These are phyloP conservation scores for Hyphopichia homilentoma DNA, from an alignment of 805 yeast genomes.

Conservation along the genomic window DNA sequence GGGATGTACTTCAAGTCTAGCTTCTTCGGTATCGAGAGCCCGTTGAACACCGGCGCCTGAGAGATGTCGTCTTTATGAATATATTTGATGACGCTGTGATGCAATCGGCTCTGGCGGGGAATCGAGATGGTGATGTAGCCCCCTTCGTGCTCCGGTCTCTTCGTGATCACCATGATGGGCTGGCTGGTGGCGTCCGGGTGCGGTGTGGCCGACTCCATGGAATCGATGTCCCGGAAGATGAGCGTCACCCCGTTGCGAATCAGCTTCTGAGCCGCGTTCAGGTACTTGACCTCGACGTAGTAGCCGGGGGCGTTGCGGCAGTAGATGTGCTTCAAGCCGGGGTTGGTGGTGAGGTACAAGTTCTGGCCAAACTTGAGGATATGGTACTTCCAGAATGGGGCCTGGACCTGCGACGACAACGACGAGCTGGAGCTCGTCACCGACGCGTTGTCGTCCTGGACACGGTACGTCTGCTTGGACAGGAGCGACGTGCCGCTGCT, in stretches of 20 bases:
- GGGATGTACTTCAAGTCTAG: slow-evolving; percentile 21
- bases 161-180: slow-evolving; percentile 26
- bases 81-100: slow-evolving; percentile 4
- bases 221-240: slow-evolving; percentile 20
- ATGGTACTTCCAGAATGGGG: slow-evolving; percentile 63
- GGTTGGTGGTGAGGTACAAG: slow-evolving; percentile 64
- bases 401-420: not conserved
- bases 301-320: slow-evolving; percentile 64
- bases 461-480: not conserved
- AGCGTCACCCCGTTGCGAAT: slow-evolving; percentile 20
- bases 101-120: slow-evolving; percentile 11
- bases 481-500: not conserved
- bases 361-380: slow-evolving; percentile 50
- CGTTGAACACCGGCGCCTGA: slow-evolving; percentile 17
- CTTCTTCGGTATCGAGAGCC: slow-evolving; percentile 21
- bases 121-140: slow-evolving; percentile 24
- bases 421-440: not conserved
- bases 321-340: slow-evolving; percentile 54
- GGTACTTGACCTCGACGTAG: slow-evolving; percentile 41
- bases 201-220: slow-evolving; percentile 9
- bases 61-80: slow-evolving; percentile 5
- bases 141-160: slow-evolving; percentile 22
- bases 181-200: slow-evolving; percentile 8
- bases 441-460: not conserved
- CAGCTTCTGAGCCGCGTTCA: slow-evolving; percentile 9